Conservation (phyloP, 1,139 yeast genomes). For the Saccharomyces pastorianus region DNA sequence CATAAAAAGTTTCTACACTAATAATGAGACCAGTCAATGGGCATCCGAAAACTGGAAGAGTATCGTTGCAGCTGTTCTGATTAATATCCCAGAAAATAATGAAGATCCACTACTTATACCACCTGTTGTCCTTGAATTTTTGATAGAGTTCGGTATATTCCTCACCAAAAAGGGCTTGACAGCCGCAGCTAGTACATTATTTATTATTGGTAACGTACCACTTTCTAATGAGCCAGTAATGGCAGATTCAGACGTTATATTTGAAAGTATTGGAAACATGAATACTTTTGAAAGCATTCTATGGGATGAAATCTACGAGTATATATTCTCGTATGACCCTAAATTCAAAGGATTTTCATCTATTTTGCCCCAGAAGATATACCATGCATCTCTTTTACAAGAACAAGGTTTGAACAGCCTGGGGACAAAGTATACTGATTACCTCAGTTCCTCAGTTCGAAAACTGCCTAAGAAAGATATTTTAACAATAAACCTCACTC, state of each 20-base stretch:
- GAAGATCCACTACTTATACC: conserved; percentile 20
- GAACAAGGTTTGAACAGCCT: conserved; percentile 24
- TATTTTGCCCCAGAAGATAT: conserved; percentile 24
- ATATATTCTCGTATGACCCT: conserved; percentile 18
- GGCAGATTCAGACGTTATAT: conserved; percentile 19
- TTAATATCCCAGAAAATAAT: conserved; percentile 11
- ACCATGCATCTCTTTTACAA: conserved; percentile 26
- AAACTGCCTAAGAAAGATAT: conserved; percentile 20
- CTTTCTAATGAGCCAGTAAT: conserved; percentile 28
- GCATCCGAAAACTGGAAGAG: conserved; percentile 47
- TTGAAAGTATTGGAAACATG: conserved; percentile 23
- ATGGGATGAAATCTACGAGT: conserved; percentile 61
- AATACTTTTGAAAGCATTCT: conserved; percentile 22
- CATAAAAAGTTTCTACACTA: conserved; percentile 41
- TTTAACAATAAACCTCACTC: conserved; percentile 15
- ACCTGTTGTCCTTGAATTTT: conserved; percentile 39
- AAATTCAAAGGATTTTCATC: conserved; percentile 19
- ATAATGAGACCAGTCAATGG: conserved; percentile 39
- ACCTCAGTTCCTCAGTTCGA: conserved; percentile 16
- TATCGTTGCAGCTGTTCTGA: conserved; percentile 38
- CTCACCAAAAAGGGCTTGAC: conserved; percentile 35
- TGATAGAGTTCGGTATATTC: conserved; percentile 49
- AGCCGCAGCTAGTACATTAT: conserved; percentile 41
- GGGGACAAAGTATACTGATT: conserved; percentile 28
- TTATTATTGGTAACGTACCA: conserved; percentile 44